phyloP scores from a whole-genome alignment of 345 rosid genomes.

The Triadica sebifera region DNA sequence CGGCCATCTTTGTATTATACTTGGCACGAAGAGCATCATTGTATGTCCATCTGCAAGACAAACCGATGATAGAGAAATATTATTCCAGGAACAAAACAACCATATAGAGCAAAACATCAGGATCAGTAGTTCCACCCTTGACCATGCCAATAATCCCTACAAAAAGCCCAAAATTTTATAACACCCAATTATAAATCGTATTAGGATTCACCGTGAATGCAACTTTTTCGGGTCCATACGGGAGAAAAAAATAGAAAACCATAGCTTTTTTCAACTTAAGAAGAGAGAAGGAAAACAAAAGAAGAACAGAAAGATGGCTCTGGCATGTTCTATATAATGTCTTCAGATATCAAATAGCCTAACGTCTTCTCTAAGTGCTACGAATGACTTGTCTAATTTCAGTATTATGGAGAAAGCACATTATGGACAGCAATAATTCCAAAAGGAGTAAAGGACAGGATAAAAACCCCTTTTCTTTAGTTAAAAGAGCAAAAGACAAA shows the following conservation, averaged over 20 bases:
- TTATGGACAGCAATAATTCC: background rate
- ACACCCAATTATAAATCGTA: background rate
- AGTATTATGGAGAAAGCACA: background rate
- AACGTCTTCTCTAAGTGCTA: background rate
- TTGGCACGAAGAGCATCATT: slow-evolving; percentile 72
- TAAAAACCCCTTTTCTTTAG: background rate
- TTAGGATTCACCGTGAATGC: too few relatives aligned
- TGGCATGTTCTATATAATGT: too few relatives aligned
- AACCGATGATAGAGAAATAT: background rate
- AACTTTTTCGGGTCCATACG: too few relatives aligned
- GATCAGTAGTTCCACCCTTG: background rate
- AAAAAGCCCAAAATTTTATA: background rate
- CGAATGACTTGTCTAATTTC: background rate
- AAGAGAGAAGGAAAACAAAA: too few relatives aligned
- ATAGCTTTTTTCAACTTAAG: too few relatives aligned
- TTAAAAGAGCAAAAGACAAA: background rate
- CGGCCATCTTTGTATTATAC: slow-evolving; percentile 77
- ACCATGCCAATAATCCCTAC: background rate
- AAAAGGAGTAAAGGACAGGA: background rate
- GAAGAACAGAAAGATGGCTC: too few relatives aligned
- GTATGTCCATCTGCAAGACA: slow-evolving; percentile 59
- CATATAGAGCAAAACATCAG: background rate
- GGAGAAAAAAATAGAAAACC: too few relatives aligned
- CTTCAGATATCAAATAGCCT: too few relatives aligned
- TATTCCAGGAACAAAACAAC: background rate